Evolutionary conservation across 352 stramenopile species (phyloP).

Genomic region (Globisporangium megalacanthum): DNA sequence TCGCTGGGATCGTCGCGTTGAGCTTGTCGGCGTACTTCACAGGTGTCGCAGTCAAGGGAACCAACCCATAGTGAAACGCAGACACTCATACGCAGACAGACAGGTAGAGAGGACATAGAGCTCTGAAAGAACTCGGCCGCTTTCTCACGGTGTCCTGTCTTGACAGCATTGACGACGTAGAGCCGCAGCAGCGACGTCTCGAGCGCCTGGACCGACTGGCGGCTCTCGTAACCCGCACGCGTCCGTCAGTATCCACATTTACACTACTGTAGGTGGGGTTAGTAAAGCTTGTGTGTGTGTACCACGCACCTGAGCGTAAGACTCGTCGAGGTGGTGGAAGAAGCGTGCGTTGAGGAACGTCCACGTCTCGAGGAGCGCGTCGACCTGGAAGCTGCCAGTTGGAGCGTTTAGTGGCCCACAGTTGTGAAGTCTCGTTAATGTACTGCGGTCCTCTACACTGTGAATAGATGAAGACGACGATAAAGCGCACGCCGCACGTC

Average conservation of each 20-base stretch:
- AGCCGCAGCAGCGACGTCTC: constrained; percentile 62
- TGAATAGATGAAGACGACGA: not conserved
- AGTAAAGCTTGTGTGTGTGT: too few relatives aligned
- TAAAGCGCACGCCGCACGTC: constrained; percentile 21
- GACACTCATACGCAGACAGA: too few relatives aligned
- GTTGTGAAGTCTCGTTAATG: not conserved
- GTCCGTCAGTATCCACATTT: not conserved
- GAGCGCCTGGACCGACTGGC: constrained; percentile 58
- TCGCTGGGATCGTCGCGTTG: constrained; percentile 32
- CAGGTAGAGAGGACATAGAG: constrained; percentile 31
- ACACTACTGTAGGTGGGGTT: too few relatives aligned
- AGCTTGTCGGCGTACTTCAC: constrained; percentile 55
- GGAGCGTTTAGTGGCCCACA: not conserved
- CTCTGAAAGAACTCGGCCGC: constrained; percentile 70
- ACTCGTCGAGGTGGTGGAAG: constrained; percentile 72
- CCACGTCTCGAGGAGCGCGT: constrained; percentile 75
- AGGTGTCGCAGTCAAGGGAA: constrained; percentile 17
- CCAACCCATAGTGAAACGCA: not conserved
- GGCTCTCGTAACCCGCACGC: not conserved
- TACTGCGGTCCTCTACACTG: too few relatives aligned
- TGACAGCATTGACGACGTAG: constrained; percentile 76
- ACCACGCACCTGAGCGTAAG: constrained; percentile 43
- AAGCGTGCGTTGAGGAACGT: constrained; percentile 74
- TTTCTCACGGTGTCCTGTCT: constrained; percentile 61
- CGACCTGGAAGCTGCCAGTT: constrained; percentile 53